Base-by-base conservation (phyloP, 306 rosid genomes). In the Cucurbita ficifolia region DNA sequence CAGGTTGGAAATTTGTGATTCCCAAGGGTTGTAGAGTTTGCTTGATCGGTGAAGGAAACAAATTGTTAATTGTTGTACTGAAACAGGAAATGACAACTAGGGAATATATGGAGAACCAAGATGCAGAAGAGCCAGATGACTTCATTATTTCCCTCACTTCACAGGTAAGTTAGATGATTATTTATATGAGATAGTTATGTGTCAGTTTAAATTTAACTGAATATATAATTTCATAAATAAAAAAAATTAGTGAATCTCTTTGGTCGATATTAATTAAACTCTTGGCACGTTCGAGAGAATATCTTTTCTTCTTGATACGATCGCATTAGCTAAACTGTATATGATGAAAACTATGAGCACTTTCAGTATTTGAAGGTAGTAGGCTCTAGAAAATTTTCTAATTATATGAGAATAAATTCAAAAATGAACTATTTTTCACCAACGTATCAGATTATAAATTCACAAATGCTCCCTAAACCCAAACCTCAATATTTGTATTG, bases 101-200 rank as follows among this genome's bases (percentile, higher is more conserved):
- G 76, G 96, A 91, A 77, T 95, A 91, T 84, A 75, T 87, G 91
- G 99, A 95, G 73, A 95, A 95, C 82, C 96, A 91, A 86, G 99
- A 91, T 81, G 97, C 99, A 59, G 99, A 95, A 84, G 99, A 95
- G 81, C 99, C 99, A 14, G 99, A 95, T 77, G 97, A 88, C 85
- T 95, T 89, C 79, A 82, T 95, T 79, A 89, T 95, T 83, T 85
- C 99, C 43, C 96, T 95, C 80, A 95, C 96, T 52, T 82, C 97
- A 38, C 96, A 87, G 96, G 99, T 89, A 68, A 76, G 77, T 57
- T 55, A n/a, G 69, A 62, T 62, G 29, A 17, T 62, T 62, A 5
- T 60, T 60, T 35, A 35, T 35, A 35, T 60, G 0, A 45, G 46
- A 60, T 59, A n/a, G 24, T 35, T 24, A 57, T 24, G 14, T 57